phyloP scores from a whole-genome alignment of 2,329 filamentous ascomycete genomes.

The Eutypa lata region DNA sequence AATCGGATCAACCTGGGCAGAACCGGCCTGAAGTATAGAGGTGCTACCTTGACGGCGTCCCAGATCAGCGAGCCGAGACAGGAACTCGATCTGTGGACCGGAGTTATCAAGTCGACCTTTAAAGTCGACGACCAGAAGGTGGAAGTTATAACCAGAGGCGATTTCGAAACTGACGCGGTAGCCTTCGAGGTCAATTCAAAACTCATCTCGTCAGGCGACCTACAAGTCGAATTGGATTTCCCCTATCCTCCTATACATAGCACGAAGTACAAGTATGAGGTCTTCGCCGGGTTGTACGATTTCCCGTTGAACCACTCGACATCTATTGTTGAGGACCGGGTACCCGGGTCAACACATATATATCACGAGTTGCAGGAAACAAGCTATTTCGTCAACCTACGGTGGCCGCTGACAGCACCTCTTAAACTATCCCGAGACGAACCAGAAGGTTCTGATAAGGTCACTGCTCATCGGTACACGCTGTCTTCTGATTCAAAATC shows the following conservation, averaged over 20 bases:
- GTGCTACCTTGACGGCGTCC: constrained; percentile 24
- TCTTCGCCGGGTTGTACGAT: constrained; percentile 39
- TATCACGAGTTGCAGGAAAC: constrained; percentile 35
- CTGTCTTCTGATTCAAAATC: constrained; percentile 15
- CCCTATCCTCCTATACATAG: constrained; percentile 39
- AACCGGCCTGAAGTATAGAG: constrained; percentile 38
- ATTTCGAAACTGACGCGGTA: constrained; percentile 37
- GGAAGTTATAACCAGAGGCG: constrained; percentile 33
- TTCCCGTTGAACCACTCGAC: constrained; percentile 39
- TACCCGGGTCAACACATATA: constrained; percentile 26
- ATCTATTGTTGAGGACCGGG: constrained; percentile 12
- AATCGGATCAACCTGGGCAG: constrained; percentile 43
- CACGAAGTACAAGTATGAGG: constrained; percentile 41
- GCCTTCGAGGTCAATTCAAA: constrained; percentile 33
- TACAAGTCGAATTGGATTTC: constrained; percentile 39
- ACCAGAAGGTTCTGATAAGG: constrained; percentile 16
- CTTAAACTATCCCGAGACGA: constrained; percentile 23
- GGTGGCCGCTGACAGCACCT: constrained; percentile 23
- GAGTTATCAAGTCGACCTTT: constrained; percentile 37
- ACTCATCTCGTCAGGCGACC: constrained; percentile 29
- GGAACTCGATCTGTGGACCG: constrained; percentile 35
- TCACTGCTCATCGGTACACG: constrained; percentile 31
- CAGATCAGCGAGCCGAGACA: constrained; percentile 30
- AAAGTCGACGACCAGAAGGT: constrained; percentile 27
- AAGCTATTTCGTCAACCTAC: constrained; percentile 37